Evolutionary conservation across 495 filamentous ascomycete species (phyloP).

Genomic region (Rostrohypoxylon terebratum): DNA sequence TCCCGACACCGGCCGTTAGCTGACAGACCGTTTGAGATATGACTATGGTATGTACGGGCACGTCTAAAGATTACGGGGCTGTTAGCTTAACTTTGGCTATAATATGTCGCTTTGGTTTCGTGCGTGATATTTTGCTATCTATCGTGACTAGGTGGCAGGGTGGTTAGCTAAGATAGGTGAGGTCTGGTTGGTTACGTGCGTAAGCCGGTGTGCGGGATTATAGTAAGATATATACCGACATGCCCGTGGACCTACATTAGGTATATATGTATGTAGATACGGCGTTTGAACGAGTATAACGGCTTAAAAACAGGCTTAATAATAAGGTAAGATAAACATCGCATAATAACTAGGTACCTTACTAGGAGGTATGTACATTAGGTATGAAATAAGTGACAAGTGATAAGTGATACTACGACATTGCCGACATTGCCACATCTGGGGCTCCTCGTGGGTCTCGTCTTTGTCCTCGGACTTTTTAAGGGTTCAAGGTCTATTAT

Average conservation of each 20-base stretch:
- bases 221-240: constrained; percentile 20
- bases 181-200: neutral
- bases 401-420: constrained; percentile 24
- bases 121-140: constrained; percentile 26
- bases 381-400: constrained; percentile 15
- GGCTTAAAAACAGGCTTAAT: neutral
- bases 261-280: constrained; percentile 5
- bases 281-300: neutral
- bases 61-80: neutral
- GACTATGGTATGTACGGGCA: neutral
- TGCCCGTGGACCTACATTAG: neutral
- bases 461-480: neutral
- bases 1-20: constrained; percentile 32
- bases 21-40: neutral
- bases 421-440: constrained; percentile 17
- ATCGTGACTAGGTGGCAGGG: neutral
- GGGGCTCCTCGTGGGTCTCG: neutral
- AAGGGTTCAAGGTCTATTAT: neutral
- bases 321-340: constrained; percentile 1
- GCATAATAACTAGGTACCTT: constrained; percentile 6
- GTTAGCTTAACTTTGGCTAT: neutral
- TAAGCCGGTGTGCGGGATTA: constrained; percentile 39
- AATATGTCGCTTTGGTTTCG: neutral
- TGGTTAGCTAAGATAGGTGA: constrained; percentile 13
- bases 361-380: neutral